Conservation (phyloP, 2,329 filamentous ascomycete species). For the Knufia fluminis region DNA sequence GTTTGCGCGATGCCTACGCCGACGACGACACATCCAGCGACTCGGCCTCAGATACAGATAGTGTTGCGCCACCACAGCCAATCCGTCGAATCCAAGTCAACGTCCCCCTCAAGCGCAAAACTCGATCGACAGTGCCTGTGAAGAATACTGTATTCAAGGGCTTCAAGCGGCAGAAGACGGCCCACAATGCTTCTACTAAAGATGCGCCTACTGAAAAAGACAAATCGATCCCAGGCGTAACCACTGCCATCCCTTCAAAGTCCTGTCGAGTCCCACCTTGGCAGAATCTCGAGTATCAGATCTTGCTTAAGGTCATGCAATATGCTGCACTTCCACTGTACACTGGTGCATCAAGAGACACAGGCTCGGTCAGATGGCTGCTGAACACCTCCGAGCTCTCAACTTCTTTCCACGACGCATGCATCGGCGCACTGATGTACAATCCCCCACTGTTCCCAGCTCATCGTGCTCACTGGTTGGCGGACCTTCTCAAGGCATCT, state of each 20-base stretch:
- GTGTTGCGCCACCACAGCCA: neutral
- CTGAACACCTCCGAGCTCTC: constrained; percentile 54
- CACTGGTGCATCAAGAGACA: constrained; percentile 36
- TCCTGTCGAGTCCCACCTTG: constrained; percentile 42
- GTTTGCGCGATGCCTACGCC: constrained; percentile 1
- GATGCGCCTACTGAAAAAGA: neutral
- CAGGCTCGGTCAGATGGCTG: constrained; percentile 51
- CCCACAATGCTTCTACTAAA: neutral
- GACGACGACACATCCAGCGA: neutral
- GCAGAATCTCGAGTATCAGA: constrained; percentile 56
- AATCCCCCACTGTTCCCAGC: constrained; percentile 54
- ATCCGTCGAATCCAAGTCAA: neutral
- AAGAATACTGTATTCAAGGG: neutral
- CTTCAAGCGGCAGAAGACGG: constrained; percentile 3
- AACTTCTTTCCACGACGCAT: constrained; percentile 59
- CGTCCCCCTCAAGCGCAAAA: neutral
- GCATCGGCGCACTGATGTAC: constrained; percentile 62
- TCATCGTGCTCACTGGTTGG: constrained; percentile 39
- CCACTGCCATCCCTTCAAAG: neutral
- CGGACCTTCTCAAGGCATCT: constrained; percentile 45
- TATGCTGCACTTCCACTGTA: constrained; percentile 55
- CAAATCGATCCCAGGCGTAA: neutral
- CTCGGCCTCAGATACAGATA: neutral
- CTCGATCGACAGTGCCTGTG: neutral
- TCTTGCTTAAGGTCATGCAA: constrained; percentile 61